Percentiles rank a stretch among this genome's conserved stretches.
Evolutionary conservation across 2,329 filamentous ascomycete species (phyloP).

Genomic region (Hymenoscyphus scutula): DNA sequence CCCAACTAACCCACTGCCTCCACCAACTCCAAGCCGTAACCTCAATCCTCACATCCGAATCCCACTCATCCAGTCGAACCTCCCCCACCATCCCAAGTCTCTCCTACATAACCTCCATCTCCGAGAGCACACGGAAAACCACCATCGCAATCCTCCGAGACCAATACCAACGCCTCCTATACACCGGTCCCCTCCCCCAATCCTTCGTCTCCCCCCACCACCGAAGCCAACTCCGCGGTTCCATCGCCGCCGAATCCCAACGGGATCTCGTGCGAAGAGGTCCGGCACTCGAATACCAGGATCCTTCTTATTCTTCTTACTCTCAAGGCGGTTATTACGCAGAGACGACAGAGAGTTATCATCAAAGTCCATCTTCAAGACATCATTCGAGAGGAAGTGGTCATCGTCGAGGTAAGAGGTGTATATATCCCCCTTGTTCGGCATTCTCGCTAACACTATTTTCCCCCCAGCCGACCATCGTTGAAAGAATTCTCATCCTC

Average conservation of each 20-base stretch:
- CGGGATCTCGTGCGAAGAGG: conserved; percentile 14
- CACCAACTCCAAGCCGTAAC: conserved; percentile 13
- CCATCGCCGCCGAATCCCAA: conserved; percentile 10
- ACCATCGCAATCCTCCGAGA: conserved; percentile 12
- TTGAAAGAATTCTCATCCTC: too few species aligned
- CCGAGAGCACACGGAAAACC: conserved; percentile 11
- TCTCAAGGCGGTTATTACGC: too few species aligned
- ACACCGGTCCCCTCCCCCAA: background rate
- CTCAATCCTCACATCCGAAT: conserved; percentile 4
- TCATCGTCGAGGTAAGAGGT: too few species aligned
- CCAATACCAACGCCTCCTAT: conserved; percentile 15
- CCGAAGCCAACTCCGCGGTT: conserved; percentile 13
- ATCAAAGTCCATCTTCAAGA: too few species aligned
- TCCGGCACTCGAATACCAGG: background rate
- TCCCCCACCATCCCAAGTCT: conserved; percentile 8
- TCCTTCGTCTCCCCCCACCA: conserved; percentile 13
- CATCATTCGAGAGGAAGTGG: too few species aligned
- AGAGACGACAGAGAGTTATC: too few species aligned
- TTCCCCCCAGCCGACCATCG: too few species aligned
- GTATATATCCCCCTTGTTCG: too few species aligned
- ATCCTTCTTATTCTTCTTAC: too few species aligned
- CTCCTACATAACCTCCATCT: conserved; percentile 6
- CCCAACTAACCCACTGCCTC: conserved; percentile 11
- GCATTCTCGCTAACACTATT: too few species aligned
- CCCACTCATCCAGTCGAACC: background rate